Evolutionary conservation across 2,329 filamentous ascomycete species (phyloP), one percentile per base, ranked within the genome.

Genomic region (Alternaria consortialis): DNA sequence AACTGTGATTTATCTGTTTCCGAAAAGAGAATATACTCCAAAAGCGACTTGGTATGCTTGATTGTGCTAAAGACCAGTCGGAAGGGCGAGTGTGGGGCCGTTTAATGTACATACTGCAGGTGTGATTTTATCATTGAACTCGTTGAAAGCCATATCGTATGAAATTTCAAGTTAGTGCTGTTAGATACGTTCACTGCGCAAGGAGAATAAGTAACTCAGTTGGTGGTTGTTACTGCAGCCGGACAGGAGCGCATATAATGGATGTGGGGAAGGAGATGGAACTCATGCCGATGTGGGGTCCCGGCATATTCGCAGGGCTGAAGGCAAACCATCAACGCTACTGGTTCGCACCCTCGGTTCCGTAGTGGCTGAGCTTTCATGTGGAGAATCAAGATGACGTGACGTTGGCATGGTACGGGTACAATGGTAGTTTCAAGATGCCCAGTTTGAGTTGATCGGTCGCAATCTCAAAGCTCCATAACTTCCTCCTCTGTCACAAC

Each of bases 71-170:
- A 46, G 25, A 25, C 20, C 32, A 37, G 12, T 32, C 11, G 25
- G 31, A n/a, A 13, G 51, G n/a, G 17, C 12, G n/a, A 12, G 66
- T 66, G 69, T 71, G 68, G 67, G 65, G 69, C 62, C 23, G 25
- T 34, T 36, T 1, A 4, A 46, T 51, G 29, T 23, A 66, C 70
- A 40, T 72, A 77, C 75, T 36, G 69, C 52, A 23, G 70, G 70
- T n/a, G 74, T 77, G 25, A 76, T 62, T 44, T 75, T 77, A 1
- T 72, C 72, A 11, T 77, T 71, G 15, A 77, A 46, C 2, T 74
- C 69, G 47, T 75, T 65, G 39, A 77, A 77, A 4, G 71, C 61
- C 75, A 78, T 78, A 8, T 20, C 62, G 34, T 13, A 31, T 27
- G 37, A 36, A 37, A 7, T 5, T 9, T 4, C n/a, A 20, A 17